phyloP scores from a whole-genome alignment of 2,329 filamentous ascomycete species.

The Madurella mycetomatis region DNA sequence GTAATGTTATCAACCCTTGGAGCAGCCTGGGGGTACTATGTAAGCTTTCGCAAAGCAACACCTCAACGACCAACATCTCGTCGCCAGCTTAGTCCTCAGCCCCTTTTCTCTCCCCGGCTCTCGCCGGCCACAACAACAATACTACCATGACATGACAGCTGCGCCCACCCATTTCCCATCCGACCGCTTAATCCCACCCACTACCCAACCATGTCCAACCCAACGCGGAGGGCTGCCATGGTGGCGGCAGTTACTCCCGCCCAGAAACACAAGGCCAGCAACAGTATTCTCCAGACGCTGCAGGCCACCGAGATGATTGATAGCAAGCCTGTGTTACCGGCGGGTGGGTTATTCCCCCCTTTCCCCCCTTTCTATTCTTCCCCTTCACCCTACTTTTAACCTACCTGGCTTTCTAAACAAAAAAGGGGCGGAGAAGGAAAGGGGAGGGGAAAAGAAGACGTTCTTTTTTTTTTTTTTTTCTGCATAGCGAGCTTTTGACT shows the following conservation, averaged over 20 bases:
- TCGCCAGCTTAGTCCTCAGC: too few species aligned
- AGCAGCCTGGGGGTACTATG: too few species aligned
- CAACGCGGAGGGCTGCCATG: conserved; percentile 34
- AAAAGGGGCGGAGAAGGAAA: too few species aligned
- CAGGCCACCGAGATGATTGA: conserved; percentile 77
- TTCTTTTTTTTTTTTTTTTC: not conserved
- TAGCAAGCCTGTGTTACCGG: conserved; percentile 73
- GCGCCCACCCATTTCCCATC: not conserved
- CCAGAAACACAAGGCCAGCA: not conserved
- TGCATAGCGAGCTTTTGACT: too few species aligned
- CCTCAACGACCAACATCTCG: too few species aligned
- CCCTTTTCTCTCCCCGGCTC: too few species aligned
- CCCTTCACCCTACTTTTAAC: too few species aligned
- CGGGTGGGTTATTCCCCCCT: conserved; percentile 53
- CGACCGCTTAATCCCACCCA: not conserved
- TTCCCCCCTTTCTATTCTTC: not conserved
- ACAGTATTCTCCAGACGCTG: conserved; percentile 67
- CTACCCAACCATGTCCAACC: conserved; percentile 40
- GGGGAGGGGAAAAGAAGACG: too few species aligned
- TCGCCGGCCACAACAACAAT: too few species aligned
- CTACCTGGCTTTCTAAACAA: too few species aligned
- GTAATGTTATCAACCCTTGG: too few species aligned
- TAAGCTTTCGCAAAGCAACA: too few species aligned
- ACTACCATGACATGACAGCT: conserved; percentile 3
- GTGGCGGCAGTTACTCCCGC: not conserved